Base-by-base conservation (phyloP, 768 basidiomycete species). In the Phylloporus rhodoxanthus region DNA sequence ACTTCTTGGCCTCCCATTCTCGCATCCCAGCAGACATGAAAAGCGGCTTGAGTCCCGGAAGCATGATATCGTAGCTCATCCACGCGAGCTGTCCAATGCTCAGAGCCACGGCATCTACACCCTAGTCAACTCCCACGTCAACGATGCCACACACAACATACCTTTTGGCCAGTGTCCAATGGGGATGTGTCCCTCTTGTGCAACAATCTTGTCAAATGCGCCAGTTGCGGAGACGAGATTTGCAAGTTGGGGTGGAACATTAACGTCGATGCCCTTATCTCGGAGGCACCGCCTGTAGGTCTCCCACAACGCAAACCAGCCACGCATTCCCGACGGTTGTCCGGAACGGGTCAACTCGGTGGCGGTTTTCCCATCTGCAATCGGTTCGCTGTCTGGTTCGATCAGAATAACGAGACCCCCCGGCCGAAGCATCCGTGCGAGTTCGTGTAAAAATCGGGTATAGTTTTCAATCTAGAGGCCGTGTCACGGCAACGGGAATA, bases 151-250 rank as follows among this genome's bases (percentile, higher is more conserved):
- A 25, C 43, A 21, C 29, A 13, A 48, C 66, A 49, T 51, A 80
- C 84, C 82, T 71, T 70, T 72, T 25, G 81, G 82, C 81, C 81
- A 82, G 57, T 81, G 84, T 14, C 84, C 84, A 42, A 86, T 76
- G 25, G 85, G 84, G 50, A 85, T 74, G 55, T 79, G 75, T 8
- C 78, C 82, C 53, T 81, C 77, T 49, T 75, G 73, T 20, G 74
- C 65, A 32, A 75, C 68, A 44, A 86, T 72, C 42, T 71, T 74
- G 52, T 84, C 80, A 55, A 83, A 85, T n/a, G 65, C 69, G 21
- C 70, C 70, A 2, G 78, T 75, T 6, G 67, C 64, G 15, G 71
- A 61, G 15, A 86, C 70, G 34, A 83, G 66, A 19, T 74, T 70
- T 19, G 71, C 64, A 19, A 87, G 71, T n/a, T 75, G 72, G 30